Percentiles rank a stretch among this genome's conserved stretches.
Conservation (phyloP, 176 grass and related monocot species). For the Leersia perrieri region DNA sequence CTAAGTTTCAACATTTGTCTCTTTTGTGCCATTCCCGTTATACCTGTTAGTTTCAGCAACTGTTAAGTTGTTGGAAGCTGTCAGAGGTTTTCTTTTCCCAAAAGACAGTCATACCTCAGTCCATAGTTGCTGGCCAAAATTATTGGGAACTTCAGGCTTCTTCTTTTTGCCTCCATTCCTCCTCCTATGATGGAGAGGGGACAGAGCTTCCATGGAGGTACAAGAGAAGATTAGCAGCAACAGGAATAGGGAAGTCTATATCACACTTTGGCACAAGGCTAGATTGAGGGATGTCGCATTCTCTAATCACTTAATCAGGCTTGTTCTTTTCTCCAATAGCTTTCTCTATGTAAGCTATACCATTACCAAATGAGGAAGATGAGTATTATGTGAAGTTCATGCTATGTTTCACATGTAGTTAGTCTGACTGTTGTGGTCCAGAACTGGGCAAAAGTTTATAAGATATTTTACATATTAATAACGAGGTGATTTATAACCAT, state of each 20-base stretch:
- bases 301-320: background rate
- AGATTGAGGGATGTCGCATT: background rate
- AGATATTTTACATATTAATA: background rate
- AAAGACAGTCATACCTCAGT: background rate
- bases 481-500: slow-evolving; percentile 5
- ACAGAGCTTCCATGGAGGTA: background rate
- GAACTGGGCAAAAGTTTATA: background rate
- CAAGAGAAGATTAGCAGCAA: background rate
- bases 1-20: background rate
- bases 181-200: background rate
- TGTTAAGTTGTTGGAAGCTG: background rate
- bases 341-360: background rate
- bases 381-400: background rate
- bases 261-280: background rate
- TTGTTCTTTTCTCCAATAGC: background rate
- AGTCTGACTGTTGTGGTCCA: slow-evolving; percentile 1
- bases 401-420: background rate
- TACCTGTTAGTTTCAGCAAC: background rate
- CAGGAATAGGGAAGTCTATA: background rate
- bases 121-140: background rate
- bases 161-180: background rate
- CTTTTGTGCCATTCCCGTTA: background rate
- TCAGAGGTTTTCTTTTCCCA: background rate
- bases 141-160: background rate
- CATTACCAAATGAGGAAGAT: background rate